Evolutionary conservation across 2,329 filamentous ascomycete species (phyloP), one percentile per base, ranked within the genome.

Genomic region (Cladophialophora chaetospira): DNA sequence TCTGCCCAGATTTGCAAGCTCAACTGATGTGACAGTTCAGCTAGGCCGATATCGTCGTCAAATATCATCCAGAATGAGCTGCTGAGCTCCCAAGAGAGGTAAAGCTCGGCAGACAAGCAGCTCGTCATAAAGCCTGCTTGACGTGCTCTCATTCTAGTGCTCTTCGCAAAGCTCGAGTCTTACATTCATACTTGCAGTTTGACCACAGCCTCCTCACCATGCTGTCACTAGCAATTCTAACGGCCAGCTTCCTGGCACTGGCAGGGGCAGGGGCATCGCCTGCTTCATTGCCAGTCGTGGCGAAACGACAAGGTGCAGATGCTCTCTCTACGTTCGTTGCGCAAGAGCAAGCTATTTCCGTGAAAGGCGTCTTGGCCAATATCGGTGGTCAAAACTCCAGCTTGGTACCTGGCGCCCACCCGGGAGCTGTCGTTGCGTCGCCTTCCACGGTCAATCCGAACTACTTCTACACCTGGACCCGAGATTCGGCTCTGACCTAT

Each of bases 381-480:
- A 81, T 84, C 54, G 82, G 82, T 5, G 67, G 80, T 2, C 49
- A 55, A 11, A 69, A 77, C 67, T 81, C 81, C 15, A 72, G 72
- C 4, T 73, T 75, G 53, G 80, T 75, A 5, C 61, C 70, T 19
- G 81, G 81, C 28, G 80, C 79, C 15, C 71, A 68, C 40, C 70
- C 78, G 2, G 82, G 82, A 26, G 73, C 81, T 54, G 76, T 85
- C 8, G 70, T 84, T 53, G 82, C 82, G 1, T 83, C 80, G 60
- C 82, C 82, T n/a, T 82, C 79, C 11, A 81, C 73, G 40, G 69
- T 64, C 4, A 72, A 83, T 67, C 81, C 82, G 2, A 70, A 83
- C 65, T 85, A 92, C 72, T 91, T 81, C 68, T 92, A 85, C 69
- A 89, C 87, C 1, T 92, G 89, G 88, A 90, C 85, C 4, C 77